Evolutionary conservation across 2,329 filamentous ascomycete genomes (phyloP).

Genomic region (Ascochyta lentis): DNA sequence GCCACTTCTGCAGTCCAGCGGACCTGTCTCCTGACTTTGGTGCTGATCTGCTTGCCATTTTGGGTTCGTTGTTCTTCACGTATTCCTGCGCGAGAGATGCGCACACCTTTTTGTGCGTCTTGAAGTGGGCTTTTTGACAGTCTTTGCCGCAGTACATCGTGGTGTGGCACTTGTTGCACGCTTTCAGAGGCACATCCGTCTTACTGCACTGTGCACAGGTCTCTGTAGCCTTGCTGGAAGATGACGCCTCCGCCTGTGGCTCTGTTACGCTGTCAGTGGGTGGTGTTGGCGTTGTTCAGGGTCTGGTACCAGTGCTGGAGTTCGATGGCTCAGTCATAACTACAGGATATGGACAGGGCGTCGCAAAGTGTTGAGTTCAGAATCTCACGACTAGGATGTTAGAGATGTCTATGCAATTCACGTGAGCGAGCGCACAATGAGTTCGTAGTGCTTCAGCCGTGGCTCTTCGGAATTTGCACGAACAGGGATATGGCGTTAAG

Average conservation of each 20-base stretch:
- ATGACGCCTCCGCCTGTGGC: constrained; percentile 3
- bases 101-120: constrained; percentile 52
- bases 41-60: constrained; percentile 45
- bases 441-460: neutral
- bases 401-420: neutral
- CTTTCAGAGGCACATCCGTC: constrained; percentile 36
- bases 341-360: neutral
- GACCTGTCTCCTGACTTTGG: constrained; percentile 42
- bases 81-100: constrained; percentile 49
- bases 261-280: neutral
- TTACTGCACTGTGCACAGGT: constrained; percentile 37
- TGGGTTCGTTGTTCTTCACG: constrained; percentile 47
- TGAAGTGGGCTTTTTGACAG: constrained; percentile 50
- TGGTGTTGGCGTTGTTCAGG: neutral
- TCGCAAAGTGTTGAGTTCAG: no score
- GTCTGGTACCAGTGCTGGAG: neutral
- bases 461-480: constrained; percentile 11
- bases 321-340: constrained; percentile 6
- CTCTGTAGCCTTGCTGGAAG: constrained; percentile 10
- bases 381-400: no score
- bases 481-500: constrained; percentile 1
- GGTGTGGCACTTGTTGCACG: constrained; percentile 50
- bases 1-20: constrained; percentile 51
- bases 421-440: constrained; percentile 6
- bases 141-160: constrained; percentile 50